These are phyloP conservation scores for Torulaspora pretoriensis DNA, from an alignment of 1,139 yeast species.

Conservation along the genomic window DNA sequence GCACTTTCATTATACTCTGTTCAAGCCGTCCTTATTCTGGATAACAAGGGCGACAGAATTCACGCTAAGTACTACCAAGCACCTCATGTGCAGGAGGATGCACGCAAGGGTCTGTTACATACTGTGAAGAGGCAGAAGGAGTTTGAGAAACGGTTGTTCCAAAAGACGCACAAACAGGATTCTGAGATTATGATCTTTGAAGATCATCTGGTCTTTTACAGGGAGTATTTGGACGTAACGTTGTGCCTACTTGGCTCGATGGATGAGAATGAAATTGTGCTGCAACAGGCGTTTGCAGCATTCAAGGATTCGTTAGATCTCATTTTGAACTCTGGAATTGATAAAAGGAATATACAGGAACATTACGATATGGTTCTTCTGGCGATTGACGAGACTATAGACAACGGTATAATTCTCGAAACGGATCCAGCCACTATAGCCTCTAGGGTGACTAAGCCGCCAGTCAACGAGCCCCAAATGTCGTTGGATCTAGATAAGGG, in stretches of 20 bases:
- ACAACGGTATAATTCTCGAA: conserved; percentile 87
- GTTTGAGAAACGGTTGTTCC: conserved; percentile 70
- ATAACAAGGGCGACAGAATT: conserved; percentile 73
- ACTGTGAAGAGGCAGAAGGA: conserved; percentile 61
- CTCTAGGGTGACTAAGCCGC: conserved; percentile 83
- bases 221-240: conserved; percentile 71
- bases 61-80: conserved; percentile 80
- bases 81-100: conserved; percentile 43
- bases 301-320: conserved; percentile 77
- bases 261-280: conserved; percentile 81
- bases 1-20: conserved; percentile 74
- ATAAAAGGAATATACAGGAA: conserved; percentile 72
- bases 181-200: conserved; percentile 80
- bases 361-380: conserved; percentile 81
- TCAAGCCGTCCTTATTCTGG: conserved; percentile 73
- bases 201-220: conserved; percentile 73
- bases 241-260: conserved; percentile 67
- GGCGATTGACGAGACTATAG: conserved; percentile 87
- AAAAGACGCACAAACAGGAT: conserved; percentile 73
- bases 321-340: conserved; percentile 69
- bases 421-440: conserved; percentile 84
- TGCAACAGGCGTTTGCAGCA: conserved; percentile 74
- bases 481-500: conserved; percentile 87
- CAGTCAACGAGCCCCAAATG: conserved; percentile 59
- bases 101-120: conserved; percentile 35